Evolutionary conservation across 1,139 yeast genomes (phyloP).

Genomic region (Magnusiomyces sp.): DNA sequence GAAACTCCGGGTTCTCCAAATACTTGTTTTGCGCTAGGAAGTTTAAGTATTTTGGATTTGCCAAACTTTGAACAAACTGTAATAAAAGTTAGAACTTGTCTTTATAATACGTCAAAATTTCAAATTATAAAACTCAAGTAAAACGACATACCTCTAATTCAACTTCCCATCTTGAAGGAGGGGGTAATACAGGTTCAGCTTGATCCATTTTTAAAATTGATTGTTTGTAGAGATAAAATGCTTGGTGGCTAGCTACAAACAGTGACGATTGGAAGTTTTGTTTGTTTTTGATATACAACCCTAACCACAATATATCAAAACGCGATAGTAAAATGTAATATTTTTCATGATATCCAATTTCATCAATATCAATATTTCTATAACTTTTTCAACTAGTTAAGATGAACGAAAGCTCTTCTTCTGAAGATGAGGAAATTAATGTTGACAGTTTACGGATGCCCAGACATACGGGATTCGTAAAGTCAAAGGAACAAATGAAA

Average conservation of each 20-base stretch:
- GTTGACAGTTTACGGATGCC: neutral
- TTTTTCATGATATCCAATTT: neutral
- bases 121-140: neutral
- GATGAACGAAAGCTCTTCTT: constrained; percentile 1
- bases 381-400: neutral
- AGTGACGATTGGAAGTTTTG: neutral
- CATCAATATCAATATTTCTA: neutral
- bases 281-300: neutral
- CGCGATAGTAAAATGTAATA: no score
- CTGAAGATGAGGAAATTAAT: constrained; percentile 1
- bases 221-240: no score
- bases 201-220: no score
- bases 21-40: constrained; percentile 68
- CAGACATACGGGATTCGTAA: neutral
- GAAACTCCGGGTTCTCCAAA: constrained; percentile 50
- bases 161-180: constrained; percentile 74
- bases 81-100: constrained; percentile 8
- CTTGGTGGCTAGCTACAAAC: neutral
- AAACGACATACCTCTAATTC: constrained; percentile 47
- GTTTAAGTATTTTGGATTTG: constrained; percentile 68
- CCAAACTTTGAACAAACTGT: constrained; percentile 67
- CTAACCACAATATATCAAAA: neutral
- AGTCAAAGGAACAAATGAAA: constrained; percentile 4
- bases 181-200: constrained; percentile 12
- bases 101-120: neutral